A percentile compares a stretch with the other conserved stretches of the same genome.
Evolutionary conservation across 2,329 filamentous ascomycete genomes (phyloP).

Genomic region (Tolypocladium paradoxum): DNA sequence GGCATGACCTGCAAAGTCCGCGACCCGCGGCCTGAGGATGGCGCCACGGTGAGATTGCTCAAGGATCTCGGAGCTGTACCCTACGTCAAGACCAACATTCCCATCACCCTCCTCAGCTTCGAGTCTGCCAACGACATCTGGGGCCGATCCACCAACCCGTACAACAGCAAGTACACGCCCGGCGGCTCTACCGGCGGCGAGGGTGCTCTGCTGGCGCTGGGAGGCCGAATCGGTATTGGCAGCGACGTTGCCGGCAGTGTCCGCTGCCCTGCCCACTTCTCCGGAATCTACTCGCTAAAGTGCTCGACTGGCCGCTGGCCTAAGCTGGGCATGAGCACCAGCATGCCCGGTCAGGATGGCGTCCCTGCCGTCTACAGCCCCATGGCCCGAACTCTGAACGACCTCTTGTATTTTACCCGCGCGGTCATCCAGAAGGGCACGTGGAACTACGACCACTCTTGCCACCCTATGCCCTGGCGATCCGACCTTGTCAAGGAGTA

Average conservation of each 20-base stretch:
- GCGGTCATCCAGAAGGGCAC: constrained; percentile 70
- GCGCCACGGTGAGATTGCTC: constrained; percentile 61
- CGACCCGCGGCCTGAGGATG: constrained; percentile 57
- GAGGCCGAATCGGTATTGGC: constrained; percentile 79
- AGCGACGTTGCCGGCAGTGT: constrained; percentile 88
- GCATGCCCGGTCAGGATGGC: constrained; percentile 87
- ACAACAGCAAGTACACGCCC: constrained; percentile 73
- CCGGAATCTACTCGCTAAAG: constrained; percentile 75
- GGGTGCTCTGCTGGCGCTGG: constrained; percentile 68
- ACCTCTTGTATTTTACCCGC: constrained; percentile 75
- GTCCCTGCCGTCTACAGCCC: constrained; percentile 83
- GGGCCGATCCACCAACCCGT: constrained; percentile 74
- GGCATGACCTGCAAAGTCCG: constrained; percentile 66
- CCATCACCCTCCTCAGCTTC: constrained; percentile 77
- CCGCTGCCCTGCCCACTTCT: constrained; percentile 77
- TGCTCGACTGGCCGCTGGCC: constrained; percentile 89
- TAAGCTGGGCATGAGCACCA: constrained; percentile 71
- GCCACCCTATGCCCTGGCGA: constrained; percentile 78
- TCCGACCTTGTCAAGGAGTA: constrained; percentile 48
- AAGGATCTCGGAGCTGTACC: constrained; percentile 84
- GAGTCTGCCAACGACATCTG: constrained; percentile 71
- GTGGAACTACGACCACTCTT: constrained; percentile 80
- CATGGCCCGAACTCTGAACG: constrained; percentile 78
- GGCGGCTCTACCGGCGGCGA: constrained; percentile 87
- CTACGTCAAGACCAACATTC: constrained; percentile 87